Evolutionary conservation across 139 green algal genomes (phyloP).

Genomic region (Haematococcus lacustris): DNA sequence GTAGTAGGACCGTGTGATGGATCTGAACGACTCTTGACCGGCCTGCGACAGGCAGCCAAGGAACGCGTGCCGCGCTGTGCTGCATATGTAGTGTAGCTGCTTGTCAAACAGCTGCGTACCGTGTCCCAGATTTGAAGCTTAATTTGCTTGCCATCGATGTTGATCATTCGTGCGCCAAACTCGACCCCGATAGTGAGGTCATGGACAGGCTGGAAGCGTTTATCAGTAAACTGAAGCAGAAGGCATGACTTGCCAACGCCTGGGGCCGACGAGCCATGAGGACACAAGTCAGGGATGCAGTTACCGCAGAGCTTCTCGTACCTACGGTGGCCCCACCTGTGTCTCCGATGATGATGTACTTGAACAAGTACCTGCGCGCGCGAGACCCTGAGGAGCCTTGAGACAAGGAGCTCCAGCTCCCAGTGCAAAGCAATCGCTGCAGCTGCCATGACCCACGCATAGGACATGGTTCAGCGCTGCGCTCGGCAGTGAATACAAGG

Average conservation of each 20-base stretch:
- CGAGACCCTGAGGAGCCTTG: too few species aligned
- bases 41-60: conserved; percentile 64
- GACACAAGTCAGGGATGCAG: background rate
- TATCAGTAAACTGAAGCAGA: conserved; percentile 99
- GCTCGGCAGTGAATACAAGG: too few species aligned
- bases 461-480: conserved; percentile 26
- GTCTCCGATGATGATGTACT: conserved; percentile 99
- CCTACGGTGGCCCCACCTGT: conserved; percentile 71
- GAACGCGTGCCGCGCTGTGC: too few species aligned
- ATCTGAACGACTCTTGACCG: conserved; percentile 95
- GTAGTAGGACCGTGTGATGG: conserved; percentile 98
- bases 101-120: too few species aligned
- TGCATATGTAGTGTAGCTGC: too few species aligned
- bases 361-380: conserved; percentile 77
- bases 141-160: conserved; percentile 96
- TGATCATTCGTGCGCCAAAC: conserved; percentile 97
- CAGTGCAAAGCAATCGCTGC: background rate
- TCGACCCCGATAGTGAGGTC: conserved; percentile 87
- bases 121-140: conserved; percentile 99
- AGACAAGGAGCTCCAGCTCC: background rate
- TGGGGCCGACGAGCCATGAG: too few species aligned
- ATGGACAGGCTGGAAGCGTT: conserved; percentile 96
- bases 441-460: conserved; percentile 17
- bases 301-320: too few species aligned
- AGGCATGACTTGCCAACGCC: conserved; percentile 99